A percentile compares a stretch with the other conserved stretches of the same genome.
phyloP scores from a whole-genome alignment of 257 asterid species.

The Gentiana dahurica region DNA sequence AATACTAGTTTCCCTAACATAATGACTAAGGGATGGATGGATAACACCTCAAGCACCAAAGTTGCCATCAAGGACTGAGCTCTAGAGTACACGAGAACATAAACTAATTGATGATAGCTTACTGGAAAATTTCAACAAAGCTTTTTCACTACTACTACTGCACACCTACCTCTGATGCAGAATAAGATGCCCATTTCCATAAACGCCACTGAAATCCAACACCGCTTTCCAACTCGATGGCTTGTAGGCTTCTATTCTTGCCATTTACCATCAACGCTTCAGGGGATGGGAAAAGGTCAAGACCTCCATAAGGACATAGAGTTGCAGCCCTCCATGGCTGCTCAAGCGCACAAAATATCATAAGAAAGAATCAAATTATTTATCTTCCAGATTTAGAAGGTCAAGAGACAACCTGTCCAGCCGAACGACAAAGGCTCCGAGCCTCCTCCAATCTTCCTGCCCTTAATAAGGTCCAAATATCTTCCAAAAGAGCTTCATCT shows the following conservation, averaged over 20 bases:
- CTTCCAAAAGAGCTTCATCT: constrained; percentile 96
- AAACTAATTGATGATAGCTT: neutral
- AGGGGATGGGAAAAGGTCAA: constrained; percentile 61
- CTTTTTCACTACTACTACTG: neutral
- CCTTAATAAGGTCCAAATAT: constrained; percentile 80
- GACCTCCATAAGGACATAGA: constrained; percentile 71
- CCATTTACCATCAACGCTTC: constrained; percentile 76
- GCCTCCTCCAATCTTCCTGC: constrained; percentile 99
- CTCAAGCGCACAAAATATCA: constrained; percentile 21
- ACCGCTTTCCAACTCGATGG: constrained; percentile 94
- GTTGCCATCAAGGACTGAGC: no score
- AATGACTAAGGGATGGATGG: neutral
- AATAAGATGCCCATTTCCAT: constrained; percentile 98
- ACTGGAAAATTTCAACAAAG: neutral
- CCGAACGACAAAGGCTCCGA: constrained; percentile 75
- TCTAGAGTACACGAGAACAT: no score
- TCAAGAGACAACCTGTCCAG: constrained; percentile 74
- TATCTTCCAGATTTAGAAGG: constrained; percentile 6
- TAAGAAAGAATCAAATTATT: constrained; percentile 8
- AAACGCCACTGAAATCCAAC: constrained; percentile 83
- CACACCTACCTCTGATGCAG: constrained; percentile 85
- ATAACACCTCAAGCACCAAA: neutral
- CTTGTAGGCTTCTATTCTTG: constrained; percentile 73
- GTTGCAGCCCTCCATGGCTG: constrained; percentile 99
- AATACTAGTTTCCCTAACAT: neutral